Conservation (phyloP, 148 eudicot species). For the Simmondsia chinensis region DNA sequence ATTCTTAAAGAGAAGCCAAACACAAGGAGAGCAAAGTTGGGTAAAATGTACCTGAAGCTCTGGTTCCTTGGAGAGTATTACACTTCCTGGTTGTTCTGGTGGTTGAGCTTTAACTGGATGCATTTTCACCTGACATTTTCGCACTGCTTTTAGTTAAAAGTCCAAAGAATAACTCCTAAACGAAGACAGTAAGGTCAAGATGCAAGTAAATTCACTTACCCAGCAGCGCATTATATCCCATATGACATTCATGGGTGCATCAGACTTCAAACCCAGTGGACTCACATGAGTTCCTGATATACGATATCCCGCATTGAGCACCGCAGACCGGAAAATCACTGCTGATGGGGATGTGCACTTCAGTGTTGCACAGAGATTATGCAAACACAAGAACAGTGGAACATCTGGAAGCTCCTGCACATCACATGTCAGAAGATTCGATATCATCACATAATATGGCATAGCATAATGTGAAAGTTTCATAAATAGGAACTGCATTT, state of each 20-base stretch:
- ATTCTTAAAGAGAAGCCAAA: neutral
- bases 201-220: slow-evolving; percentile 30
- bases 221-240: slow-evolving; percentile 99
- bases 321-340: slow-evolving; percentile 85
- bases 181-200: too few species aligned
- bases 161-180: too few species aligned
- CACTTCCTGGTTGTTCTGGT: slow-evolving; percentile 69
- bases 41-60: slow-evolving; percentile 52
- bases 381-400: slow-evolving; percentile 79
- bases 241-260: slow-evolving; percentile 95
- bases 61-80: slow-evolving; percentile 87
- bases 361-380: slow-evolving; percentile 85
- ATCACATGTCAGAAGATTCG: neutral
- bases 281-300: slow-evolving; percentile 83
- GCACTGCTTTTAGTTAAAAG: neutral
- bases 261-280: slow-evolving; percentile 81
- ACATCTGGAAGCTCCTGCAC: slow-evolving; percentile 92
- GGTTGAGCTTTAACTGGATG: slow-evolving; percentile 93
- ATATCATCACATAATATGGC: neutral
- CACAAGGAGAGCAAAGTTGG: neutral
- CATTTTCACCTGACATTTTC: slow-evolving; percentile 53
- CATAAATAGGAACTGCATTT: too few species aligned
- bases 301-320: slow-evolving; percentile 93
- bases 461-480: too few species aligned
- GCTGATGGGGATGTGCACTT: slow-evolving; percentile 97